These are phyloP conservation scores for Globisporangium emineosum DNA, from an alignment of 352 stramenopile genomes.

Conservation along the genomic window DNA sequence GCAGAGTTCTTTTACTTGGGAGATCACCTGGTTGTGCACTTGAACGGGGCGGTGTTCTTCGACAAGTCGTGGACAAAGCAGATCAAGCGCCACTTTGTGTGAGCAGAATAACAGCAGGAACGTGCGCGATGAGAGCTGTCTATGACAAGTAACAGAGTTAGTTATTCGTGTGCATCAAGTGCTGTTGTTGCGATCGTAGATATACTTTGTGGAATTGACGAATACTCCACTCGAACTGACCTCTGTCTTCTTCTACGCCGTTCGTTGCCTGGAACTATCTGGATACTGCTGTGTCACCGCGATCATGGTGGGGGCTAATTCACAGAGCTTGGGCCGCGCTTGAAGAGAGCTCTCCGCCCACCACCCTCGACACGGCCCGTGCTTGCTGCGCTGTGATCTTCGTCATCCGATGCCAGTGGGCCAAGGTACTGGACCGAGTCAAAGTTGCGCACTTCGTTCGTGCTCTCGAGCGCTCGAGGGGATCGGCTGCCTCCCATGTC, in stretches of 20 bases:
- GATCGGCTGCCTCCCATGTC: background rate
- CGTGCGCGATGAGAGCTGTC: background rate
- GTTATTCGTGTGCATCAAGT: background rate
- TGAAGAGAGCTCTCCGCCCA: background rate
- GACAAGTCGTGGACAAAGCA: slow-evolving; percentile 39
- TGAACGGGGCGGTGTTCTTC: slow-evolving; percentile 36
- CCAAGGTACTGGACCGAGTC: slow-evolving; percentile 9
- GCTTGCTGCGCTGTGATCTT: background rate
- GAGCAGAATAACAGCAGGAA: background rate
- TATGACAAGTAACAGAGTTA: background rate
- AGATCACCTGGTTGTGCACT: slow-evolving; percentile 29
- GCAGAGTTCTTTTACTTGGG: slow-evolving; percentile 29
- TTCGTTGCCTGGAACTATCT: background rate
- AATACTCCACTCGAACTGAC: background rate
- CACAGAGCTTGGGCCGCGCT: background rate
- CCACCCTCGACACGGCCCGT: background rate
- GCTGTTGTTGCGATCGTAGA: background rate
- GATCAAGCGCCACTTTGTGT: slow-evolving; percentile 34
- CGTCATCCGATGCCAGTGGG: slow-evolving; percentile 1
- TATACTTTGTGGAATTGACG: background rate
- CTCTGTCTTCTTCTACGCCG: no score
- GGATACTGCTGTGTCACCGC: background rate
- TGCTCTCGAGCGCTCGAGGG: background rate
- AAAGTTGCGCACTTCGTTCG: slow-evolving; percentile 17
- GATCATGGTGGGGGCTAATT: background rate